Base-by-base conservation (phyloP, 805 yeast species). In the Maudiozyma bulderi region DNA sequence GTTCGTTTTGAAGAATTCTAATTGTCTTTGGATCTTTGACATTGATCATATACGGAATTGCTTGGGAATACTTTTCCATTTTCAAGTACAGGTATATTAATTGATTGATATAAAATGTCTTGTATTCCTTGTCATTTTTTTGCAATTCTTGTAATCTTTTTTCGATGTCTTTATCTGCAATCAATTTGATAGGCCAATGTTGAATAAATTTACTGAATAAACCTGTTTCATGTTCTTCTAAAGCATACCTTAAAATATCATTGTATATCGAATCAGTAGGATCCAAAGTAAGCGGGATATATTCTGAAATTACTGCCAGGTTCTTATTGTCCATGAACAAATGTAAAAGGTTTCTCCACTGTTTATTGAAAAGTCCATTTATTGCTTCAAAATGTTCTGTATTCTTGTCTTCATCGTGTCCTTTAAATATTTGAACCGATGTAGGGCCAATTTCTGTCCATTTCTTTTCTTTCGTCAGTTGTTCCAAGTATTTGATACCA, bases 331-430 rank as follows among this genome's bases (percentile, higher is more conserved):
- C 69, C 2, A 80, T 64, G 53, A 81, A 84, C 11, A 70, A 73
- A 52, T 66, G 63, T 3, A 82, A 64, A 82, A 88, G 82, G 29
- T 67, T 68, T 40, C 76, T 76, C 96, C 97, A 89, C 50, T 80
- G 73, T 5, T 66, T 62, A 28, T 61, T 45, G 1, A 66, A 51
- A 8, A 67, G 2, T n/a, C 40, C 45, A 8, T 20, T 20, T 11
- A 28, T 8, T n/a, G 5, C 31, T 6, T 37, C 10, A 8, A 28
- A 40, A 6, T 15, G 15, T 28, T 32, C 13, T 3, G 13, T 9
- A 2, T 6, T 31, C 9, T 14, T 39, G 9, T 39, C 42, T 5
- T 3, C 20, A 41, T 56, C 52, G 9, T 41, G 8, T 10, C n/a
- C 40, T 7, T 28, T 47, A 26, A 86, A 66, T 7, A 49, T 44